phyloP scores from a whole-genome alignment of 1,284 basidiomycete genomes.

The Ustanciosporium gigantosporum region DNA sequence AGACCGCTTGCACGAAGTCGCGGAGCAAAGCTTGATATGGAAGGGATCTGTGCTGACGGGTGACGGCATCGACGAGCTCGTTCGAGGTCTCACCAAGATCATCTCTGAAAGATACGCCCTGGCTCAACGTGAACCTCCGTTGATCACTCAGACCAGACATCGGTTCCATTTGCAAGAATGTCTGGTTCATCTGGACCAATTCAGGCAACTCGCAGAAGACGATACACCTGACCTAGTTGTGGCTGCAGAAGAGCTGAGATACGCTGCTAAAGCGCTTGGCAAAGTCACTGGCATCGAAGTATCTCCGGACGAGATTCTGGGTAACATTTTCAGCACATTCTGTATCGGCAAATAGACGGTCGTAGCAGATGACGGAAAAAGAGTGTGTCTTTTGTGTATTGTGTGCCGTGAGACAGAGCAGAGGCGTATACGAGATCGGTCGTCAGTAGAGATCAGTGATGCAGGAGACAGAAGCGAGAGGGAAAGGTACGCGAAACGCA shows the following conservation, averaged over 20 bases:
- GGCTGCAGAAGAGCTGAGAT: conserved; percentile 81
- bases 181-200: conserved; percentile 68
- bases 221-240: conserved; percentile 70
- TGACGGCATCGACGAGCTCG: conserved; percentile 68
- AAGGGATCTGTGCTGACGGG: conserved; percentile 69
- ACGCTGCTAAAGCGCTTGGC: conserved; percentile 78
- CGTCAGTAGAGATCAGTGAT: no score
- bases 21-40: conserved; percentile 63
- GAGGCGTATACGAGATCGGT: no score
- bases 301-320: conserved; percentile 77
- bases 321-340: conserved; percentile 73
- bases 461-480: no score
- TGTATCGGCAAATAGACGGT: conserved; percentile 44
- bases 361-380: no score
- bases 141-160: conserved; percentile 79
- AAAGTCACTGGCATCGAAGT: conserved; percentile 72
- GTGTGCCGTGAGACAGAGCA: no score
- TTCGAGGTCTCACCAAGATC: conserved; percentile 67
- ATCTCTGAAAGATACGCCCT: conserved; percentile 67
- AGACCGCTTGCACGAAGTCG: no score
- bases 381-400: no score
- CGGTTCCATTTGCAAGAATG: conserved; percentile 72
- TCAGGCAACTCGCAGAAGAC: conserved; percentile 61
- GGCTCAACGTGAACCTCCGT: conserved; percentile 64
- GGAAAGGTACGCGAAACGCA: no score